Evolutionary conservation across 1,284 basidiomycete genomes (phyloP), one percentile per base, ranked within the genome.

Genomic region (Puccinia sorghi): DNA sequence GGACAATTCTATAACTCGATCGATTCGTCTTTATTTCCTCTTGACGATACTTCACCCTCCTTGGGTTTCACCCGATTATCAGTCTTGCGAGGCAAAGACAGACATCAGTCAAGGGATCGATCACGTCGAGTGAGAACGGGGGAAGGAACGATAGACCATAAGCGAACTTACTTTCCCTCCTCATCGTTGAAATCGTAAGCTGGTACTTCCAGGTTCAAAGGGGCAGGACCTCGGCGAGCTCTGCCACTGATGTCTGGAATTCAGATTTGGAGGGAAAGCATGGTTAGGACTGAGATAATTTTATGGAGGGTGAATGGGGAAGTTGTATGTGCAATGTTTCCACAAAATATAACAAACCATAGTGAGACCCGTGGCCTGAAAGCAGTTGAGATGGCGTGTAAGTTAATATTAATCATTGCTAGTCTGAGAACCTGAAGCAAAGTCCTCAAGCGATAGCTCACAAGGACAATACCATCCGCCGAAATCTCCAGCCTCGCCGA

Each of bases 341-440:
- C 32, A 13, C 32, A 32, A 32, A 32, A 32, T 32, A n/a, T n/a
- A 22, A 74, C 32, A 43, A 61, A 79, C 67, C 80, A 70, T 80
- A 85, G 82, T 98, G 95, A 80, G 95, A 98, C 85, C 97, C 96
- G 86, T 99, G 96, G 88, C 94, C 97, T 77, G 88, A 93, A 94
- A 57, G 9, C n/a, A 46, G 13, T 32, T 4, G 4, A 32, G 32
- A 32, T 32, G 32, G 20, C 96, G 96, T 88, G 90, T 90, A 81
- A 61, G 81, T 79, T 80, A 82, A 80, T 81, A 75, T 81, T 8
- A 72, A 32, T 32, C 43, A 56, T 50, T 17, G 12, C 25, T 3
- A n/a, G 50, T 63, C 15, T 25, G 32, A 22, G 43, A 73, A 22
- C 20, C 7, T 56, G 6, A 46, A 9, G 27, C 17, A 46, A 66